Base-by-base conservation (phyloP, 768 basidiomycete genomes). In the Termitomyces sp. region DNA sequence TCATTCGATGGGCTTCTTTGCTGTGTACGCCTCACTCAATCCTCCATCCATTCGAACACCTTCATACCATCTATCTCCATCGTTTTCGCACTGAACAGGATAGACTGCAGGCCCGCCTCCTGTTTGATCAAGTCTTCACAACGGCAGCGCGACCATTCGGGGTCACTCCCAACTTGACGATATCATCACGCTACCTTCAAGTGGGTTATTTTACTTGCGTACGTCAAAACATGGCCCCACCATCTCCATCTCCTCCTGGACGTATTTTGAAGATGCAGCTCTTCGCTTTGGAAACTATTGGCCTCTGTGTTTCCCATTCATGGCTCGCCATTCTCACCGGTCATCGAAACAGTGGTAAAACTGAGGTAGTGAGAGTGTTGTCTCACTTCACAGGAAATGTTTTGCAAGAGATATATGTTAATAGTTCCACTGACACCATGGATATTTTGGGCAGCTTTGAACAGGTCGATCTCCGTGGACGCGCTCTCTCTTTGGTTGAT, bases 361-460 rank as follows among this genome's bases (percentile, higher is more conserved):
- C 91, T 5, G 78, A 80, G 35, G 69, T 93, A 44, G 79, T 95
- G 18, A 81, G 86, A 57, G 75, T 81, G 5, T 70, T 95, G 47
- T 93, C 95, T 36, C 73, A 83, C 54, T 73, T 87, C 40, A 82
- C 83, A 36, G 96, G 97, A 28, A 80, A 83, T 53, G 48, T 70
- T 26, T 79, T 98, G 1, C 78, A 78, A 23, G 91, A 93, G 70
- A 80, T 97, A 50, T 78, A 85, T 18, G 77, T 98, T 68, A 95
- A 91, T 70, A 87, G 82, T 59, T 87, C 91, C 7, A 94, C 92
- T 2, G 97, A 99, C 70, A 91, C 95, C 1, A 87, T 88, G 71
- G 97, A 99, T 72, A 87, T 99, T 36, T 75, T 99, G 47, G 97
- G 97, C 36, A 89, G 91, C 70, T 98, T 98, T 68, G 97, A 99